Evolutionary conservation across 1,284 basidiomycete species (phyloP).

Genomic region (Cystobasidiaceae sp.): DNA sequence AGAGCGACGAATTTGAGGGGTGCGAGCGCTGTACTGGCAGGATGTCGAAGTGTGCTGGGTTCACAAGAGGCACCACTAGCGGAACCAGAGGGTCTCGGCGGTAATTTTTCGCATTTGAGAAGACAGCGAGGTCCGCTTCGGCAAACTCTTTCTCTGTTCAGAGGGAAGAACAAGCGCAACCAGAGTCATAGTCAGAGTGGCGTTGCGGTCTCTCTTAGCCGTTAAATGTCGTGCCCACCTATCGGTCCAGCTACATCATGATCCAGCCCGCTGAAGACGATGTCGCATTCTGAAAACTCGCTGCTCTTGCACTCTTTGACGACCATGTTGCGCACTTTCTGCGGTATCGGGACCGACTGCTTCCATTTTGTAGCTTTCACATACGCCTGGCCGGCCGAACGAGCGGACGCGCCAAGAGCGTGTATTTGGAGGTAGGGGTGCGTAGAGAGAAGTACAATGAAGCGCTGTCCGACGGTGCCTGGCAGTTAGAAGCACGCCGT

Average conservation of each 20-base stretch:
- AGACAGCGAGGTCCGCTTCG: constrained; percentile 80
- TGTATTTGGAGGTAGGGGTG: constrained; percentile 90
- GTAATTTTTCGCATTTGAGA: constrained; percentile 98
- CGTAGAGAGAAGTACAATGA: constrained; percentile 77
- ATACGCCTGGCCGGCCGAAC: constrained; percentile 85
- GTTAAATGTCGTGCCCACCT: constrained; percentile 53
- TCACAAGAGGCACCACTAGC: constrained; percentile 94
- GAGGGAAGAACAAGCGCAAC: not conserved
- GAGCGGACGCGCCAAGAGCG: constrained; percentile 79
- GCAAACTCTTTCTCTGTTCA: constrained; percentile 84
- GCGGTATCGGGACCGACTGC: constrained; percentile 72
- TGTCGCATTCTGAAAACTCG: constrained; percentile 71
- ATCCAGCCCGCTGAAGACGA: constrained; percentile 94
- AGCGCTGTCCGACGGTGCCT: constrained; percentile 83
- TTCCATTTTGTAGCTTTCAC: constrained; percentile 81
- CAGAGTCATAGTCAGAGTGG: not conserved
- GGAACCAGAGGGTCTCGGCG: constrained; percentile 91
- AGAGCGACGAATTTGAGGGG: constrained; percentile 51
- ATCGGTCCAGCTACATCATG: constrained; percentile 91
- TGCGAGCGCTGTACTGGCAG: constrained; percentile 71
- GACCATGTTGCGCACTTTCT: constrained; percentile 60
- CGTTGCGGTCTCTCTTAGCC: not conserved
- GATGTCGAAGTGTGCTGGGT: constrained; percentile 79
- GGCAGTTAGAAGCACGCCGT: not conserved
- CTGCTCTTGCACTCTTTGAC: constrained; percentile 75